Evolutionary conservation across 331 rosid genomes (phyloP).

Genomic region (Arachis monticola): DNA sequence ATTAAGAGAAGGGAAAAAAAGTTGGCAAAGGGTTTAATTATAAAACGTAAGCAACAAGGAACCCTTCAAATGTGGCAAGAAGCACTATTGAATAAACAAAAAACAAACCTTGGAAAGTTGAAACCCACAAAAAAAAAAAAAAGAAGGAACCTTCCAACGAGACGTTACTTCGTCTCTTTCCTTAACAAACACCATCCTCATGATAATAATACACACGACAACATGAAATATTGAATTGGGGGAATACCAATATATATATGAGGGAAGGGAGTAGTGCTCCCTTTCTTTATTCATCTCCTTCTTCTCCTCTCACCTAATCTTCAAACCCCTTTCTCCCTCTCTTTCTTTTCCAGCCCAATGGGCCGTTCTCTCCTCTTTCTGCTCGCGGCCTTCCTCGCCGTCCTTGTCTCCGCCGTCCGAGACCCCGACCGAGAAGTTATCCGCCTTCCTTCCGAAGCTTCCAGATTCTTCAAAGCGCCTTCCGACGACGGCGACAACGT

Average conservation of each 20-base stretch:
- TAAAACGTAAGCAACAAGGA: too few relatives aligned
- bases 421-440: conserved; percentile 55
- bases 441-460: conserved; percentile 75
- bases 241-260: not conserved
- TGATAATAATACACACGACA: not conserved
- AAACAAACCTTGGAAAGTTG: not conserved
- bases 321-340: not conserved
- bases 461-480: conserved; percentile 55
- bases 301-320: not conserved
- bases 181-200: not conserved
- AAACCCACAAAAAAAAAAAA: not conserved
- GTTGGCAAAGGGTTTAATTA: too few relatives aligned
- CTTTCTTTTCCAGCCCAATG: conserved; percentile 38
- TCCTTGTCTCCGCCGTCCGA: conserved; percentile 47
- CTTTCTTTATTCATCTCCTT: not conserved
- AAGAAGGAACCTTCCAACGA: conserved; percentile 1
- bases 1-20: too few relatives aligned
- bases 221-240: too few relatives aligned
- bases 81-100: too few relatives aligned
- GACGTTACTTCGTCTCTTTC: conserved; percentile 4
- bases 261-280: not conserved
- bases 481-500: not conserved
- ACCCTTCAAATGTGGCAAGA: too few relatives aligned
- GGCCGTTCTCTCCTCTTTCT: conserved; percentile 43
- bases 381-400: conserved; percentile 37